A percentile compares a stretch with the other conserved stretches of the same genome.
Evolutionary conservation across 2,329 filamentous ascomycete genomes (phyloP).

Genomic region (Podosphaera fusca): DNA sequence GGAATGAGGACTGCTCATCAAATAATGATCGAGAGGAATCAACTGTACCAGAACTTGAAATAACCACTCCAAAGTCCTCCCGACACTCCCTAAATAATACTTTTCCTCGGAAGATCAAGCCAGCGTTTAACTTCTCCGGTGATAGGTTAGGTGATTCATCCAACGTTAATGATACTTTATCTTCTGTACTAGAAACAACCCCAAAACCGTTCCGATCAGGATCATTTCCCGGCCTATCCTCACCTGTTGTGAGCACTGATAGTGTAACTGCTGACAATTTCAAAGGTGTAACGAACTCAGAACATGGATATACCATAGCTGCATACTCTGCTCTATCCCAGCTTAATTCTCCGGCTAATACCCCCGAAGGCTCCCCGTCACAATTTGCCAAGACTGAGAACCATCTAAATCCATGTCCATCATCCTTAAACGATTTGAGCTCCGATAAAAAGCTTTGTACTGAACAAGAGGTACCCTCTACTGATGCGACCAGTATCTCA

Average conservation of each 20-base stretch:
- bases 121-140: neutral
- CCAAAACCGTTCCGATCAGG: conserved; percentile 35
- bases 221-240: conserved; percentile 37
- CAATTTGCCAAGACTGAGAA: conserved; percentile 19
- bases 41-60: conserved; percentile 18
- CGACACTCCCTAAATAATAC: conserved; percentile 19
- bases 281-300: conserved; percentile 28
- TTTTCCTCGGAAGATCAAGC: conserved; percentile 25
- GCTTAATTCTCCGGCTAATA: conserved; percentile 24
- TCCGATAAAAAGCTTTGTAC: conserved; percentile 18
- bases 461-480: conserved; percentile 13
- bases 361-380: conserved; percentile 22
- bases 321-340: conserved; percentile 40
- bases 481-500: conserved; percentile 6
- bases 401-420: conserved; percentile 25
- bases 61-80: neutral
- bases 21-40: conserved; percentile 17
- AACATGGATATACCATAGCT: conserved; percentile 41
- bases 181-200: conserved; percentile 17
- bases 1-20: conserved; percentile 17
- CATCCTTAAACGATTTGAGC: conserved; percentile 24
- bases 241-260: conserved; percentile 44
- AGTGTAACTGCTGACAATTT: conserved; percentile 41
- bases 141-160: conserved; percentile 21
- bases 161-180: conserved; percentile 25